Evolutionary conservation across 495 filamentous ascomycete genomes (phyloP), one percentile per base, ranked within the genome.

Genomic region (Aspergillus conjunctus): DNA sequence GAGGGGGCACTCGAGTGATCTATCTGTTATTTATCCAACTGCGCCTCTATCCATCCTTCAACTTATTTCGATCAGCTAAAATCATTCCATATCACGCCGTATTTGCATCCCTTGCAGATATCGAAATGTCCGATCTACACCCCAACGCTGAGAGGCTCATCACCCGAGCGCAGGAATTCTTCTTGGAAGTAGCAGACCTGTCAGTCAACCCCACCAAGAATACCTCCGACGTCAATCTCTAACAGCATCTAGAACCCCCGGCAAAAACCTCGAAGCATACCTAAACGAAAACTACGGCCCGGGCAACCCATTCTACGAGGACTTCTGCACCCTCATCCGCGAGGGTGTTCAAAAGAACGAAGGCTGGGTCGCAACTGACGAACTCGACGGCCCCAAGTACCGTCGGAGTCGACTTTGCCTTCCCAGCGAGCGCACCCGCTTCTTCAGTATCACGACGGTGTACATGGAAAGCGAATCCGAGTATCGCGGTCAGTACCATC

Each of bases 361-460:
- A 68, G 77, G 77, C 55, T 82, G 79, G 78, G 69, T 77, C 12
- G 79, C 77, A 3, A 60, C 43, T 15, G 53, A 55, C 56, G 68
- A 73, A 39, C 59, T 82, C 49, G 69, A 74, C 41, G 75, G 76
- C 1, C 67, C 66, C 14, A 71, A 70, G 37, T 82, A 81, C 55
- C 77, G 79, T 4, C 76, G 78, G 7, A 71, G 73, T 45, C 74
- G 75, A 46, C 70, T 82, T 39, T 51, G 63, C 33, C 51, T 71
- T 10, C 79, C 79, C 0, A 63, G 63, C 11, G 55, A 64, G n/a
- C 63, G 70, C 21, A 81, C 66, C 12, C 73, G 72, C 10, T 80
- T 68, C 57, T 76, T 80, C 67, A 76, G 73, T 56, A 79, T 82
- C 62, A 81, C 78, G 18, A 75, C 77, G 2, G 78, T 82, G n/a